Evolutionary conservation across 331 rosid genomes (phyloP), one percentile per base, ranked within the genome.

Genomic region (Pyrus hybrid): DNA sequence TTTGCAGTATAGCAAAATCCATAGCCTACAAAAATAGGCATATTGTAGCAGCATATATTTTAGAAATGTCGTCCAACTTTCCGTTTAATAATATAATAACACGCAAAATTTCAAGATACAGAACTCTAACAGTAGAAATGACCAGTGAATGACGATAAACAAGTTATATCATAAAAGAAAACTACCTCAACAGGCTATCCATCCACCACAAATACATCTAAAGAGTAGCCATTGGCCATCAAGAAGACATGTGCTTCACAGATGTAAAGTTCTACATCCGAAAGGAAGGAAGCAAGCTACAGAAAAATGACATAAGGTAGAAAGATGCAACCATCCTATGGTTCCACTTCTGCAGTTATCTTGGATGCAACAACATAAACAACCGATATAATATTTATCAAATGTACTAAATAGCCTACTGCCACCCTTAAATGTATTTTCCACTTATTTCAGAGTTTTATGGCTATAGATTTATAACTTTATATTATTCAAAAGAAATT

Each of bases 181-280:
- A 33, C 37, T 33, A 4, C 9, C 9, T 33, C 37, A 33, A 33
- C 37, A 33, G 7, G 37, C 37, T 3, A 35, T 35, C 41, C 41
- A 35, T 8, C 41, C 41, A 35, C 30, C 30, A 29, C 30, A 29
- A 29, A 3, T 29, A 29, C 30, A 29, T 29, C 97, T 45, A 95
- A 86, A 74, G 98, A 95, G 86, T 87, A 95, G 74, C 93, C 96
- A 77, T 95, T 98, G 35, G 90, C 86, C 10, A 97, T 95, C 56
- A 93, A 95, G 85, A 95, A 95, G 47, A 95, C 97, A n/a, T 2
- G 97, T 77, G 99, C 97, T 85, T 90, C 99, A 32, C 96, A 96
- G 77, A 95, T 95, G 86, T 95, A 90, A 72, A 95, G 96, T 64
- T 91, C 97, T 83, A 95, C 89, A 84, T 95, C 93, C 63, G 97